A percentile compares a stretch with the other conserved stretches of the same genome.
Evolutionary conservation across 2,329 filamentous ascomycete genomes (phyloP).

Genomic region (Fusarium decemcellulare): DNA sequence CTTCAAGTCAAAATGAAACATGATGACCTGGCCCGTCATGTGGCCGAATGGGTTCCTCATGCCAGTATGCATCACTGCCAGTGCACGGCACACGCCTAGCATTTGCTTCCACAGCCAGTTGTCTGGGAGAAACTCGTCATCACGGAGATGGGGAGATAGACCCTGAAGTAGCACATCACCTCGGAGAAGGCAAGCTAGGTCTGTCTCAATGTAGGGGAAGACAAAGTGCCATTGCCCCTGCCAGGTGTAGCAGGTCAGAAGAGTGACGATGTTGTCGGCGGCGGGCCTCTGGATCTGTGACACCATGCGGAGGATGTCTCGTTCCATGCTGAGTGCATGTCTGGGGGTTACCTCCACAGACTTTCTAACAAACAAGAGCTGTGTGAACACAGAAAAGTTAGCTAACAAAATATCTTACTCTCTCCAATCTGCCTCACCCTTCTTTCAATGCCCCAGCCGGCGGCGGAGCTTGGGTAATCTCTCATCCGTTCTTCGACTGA

Average conservation of each 20-base stretch:
- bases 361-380: neutral
- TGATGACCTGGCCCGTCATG: neutral
- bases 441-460: neutral
- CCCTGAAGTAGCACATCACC: too few relatives aligned
- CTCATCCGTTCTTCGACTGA: neutral
- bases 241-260: conserved; percentile 7
- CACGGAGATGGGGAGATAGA: neutral
- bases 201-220: conserved; percentile 2
- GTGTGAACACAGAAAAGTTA: neutral
- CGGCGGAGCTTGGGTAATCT: neutral
- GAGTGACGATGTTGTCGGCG: conserved; percentile 1
- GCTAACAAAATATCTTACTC: neutral
- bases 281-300: neutral
- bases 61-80: neutral
- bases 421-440: neutral
- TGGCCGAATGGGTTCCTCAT: neutral
- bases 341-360: neutral
- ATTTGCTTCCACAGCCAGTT: conserved; percentile 10
- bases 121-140: neutral
- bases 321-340: neutral
- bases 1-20: conserved; percentile 18
- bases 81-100: neutral
- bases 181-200: neutral
- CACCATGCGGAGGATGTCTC: neutral
- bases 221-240: neutral